phyloP scores from a whole-genome alignment of 176 grass and related monocot genomes.

The Olyra latifolia region DNA sequence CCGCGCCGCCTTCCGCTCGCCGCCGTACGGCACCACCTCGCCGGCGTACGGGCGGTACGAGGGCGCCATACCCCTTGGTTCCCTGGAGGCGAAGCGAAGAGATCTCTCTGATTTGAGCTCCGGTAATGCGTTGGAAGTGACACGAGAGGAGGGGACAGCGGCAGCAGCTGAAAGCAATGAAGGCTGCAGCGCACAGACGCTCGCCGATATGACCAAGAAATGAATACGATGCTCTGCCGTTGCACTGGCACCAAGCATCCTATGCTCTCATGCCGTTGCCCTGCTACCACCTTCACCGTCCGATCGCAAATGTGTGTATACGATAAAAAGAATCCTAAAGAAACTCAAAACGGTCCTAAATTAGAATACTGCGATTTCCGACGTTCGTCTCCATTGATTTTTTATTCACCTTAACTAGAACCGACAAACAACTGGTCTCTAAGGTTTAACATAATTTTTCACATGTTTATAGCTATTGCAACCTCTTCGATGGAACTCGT shows the following conservation, averaged over 20 bases:
- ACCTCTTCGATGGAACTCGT: too few species aligned
- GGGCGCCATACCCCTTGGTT: too few species aligned
- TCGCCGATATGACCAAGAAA: slow-evolving; percentile 7
- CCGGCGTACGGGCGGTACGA: slow-evolving; percentile 40
- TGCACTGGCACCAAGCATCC: slow-evolving; percentile 24
- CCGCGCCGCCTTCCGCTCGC: slow-evolving; percentile 23
- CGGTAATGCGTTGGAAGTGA: too few species aligned
- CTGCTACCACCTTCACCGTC: background rate
- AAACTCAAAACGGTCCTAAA: too few species aligned
- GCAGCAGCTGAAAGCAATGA: background rate
- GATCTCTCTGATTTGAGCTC: background rate
- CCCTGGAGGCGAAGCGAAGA: background rate
- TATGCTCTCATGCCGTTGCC: background rate
- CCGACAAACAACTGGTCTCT: too few species aligned
- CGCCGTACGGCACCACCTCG: slow-evolving; percentile 1
- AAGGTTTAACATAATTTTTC: too few species aligned
- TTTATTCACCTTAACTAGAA: too few species aligned
- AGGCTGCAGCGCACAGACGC: background rate
- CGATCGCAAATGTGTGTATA: background rate
- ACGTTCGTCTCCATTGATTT: too few species aligned
- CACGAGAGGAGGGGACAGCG: background rate
- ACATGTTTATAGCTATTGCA: too few species aligned
- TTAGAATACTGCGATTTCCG: too few species aligned
- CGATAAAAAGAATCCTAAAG: too few species aligned
- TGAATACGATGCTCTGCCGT: background rate